phyloP scores from a whole-genome alignment of 164 flowering plant species.

The Berberis vulgaris region DNA sequence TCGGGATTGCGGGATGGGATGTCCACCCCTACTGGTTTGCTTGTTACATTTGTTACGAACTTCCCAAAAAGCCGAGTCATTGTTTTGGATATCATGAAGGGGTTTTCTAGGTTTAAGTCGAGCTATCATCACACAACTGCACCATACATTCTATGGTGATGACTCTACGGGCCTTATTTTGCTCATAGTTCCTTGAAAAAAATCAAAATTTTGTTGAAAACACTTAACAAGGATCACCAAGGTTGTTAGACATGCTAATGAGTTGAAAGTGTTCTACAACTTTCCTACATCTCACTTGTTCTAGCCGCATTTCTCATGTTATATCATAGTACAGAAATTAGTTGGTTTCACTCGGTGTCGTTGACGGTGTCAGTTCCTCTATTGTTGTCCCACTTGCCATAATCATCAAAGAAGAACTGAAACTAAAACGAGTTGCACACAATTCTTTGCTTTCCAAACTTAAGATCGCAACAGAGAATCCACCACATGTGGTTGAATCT shows the following conservation, averaged over 20 bases:
- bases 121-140: constrained; percentile 48
- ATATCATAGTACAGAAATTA: constrained; percentile 15
- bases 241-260: constrained; percentile 13
- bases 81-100: constrained; percentile 41
- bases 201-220: constrained; percentile 13
- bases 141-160: constrained; percentile 33
- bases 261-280: constrained; percentile 20
- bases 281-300: constrained; percentile 16
- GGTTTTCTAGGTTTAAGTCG: constrained; percentile 46
- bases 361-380: constrained; percentile 4
- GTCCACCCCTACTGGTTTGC: constrained; percentile 24
- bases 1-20: too few relatives aligned
- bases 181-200: constrained; percentile 19
- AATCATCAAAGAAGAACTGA: constrained; percentile 12
- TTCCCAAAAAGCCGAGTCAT: constrained; percentile 53
- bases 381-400: constrained; percentile 12
- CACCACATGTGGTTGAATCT: too few relatives aligned
- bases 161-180: constrained; percentile 21
- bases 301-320: constrained; percentile 10
- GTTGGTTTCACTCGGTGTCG: constrained; percentile 5
- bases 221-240: constrained; percentile 7
- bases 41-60: constrained; percentile 48
- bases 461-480: too few relatives aligned
- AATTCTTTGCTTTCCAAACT: too few relatives aligned
- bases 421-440: neutral